Evolutionary conservation across 1,284 basidiomycete species (phyloP), one percentile per base, ranked within the genome.

Genomic region (Papiliotrema fonsecae): DNA sequence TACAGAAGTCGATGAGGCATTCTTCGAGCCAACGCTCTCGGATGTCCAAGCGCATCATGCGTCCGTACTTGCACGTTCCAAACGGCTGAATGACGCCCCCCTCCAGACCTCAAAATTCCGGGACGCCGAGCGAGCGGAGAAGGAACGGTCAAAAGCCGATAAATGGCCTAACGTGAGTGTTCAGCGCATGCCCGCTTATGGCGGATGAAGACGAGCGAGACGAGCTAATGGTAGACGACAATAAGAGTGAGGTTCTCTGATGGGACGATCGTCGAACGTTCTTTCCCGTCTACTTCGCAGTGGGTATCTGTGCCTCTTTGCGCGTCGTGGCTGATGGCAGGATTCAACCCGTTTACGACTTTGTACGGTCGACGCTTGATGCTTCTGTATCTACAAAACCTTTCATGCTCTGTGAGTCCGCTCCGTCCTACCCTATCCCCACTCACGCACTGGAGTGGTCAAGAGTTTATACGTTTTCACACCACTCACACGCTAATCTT

Each of bases 261-360:
- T 50, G 66, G 70, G 16, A 72, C 71, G 5, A 64, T 69, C 47
- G 65, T 73, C 9, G 69, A 73, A 50, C 65, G 60, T 39, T 47
- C 52, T 1, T 73, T 73, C 51, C 67, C 70, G 7, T 70, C 67
- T 18, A 49, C 60, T 9, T 60, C 58, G 16, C 61, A 64, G 70
- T 70, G 48, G 58, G 69, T 22, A 10, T 11, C 18, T 19, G 25
- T 26, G 21, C 14, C 7, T 11, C 39, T 14, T 13, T 41, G 18
- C 13, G 39, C 13, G 19, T 41, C 7, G 9, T 14, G 16, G 30
- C 34, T 35, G 34, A 35, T 35, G 4, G 34, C 45, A 73, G 69
- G 9, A 73, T 74, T 31, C 70, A 72, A 50, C 66, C 69, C 0
- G 69, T 74, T 1, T 74, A 74, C 50, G 63, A 60, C 3, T 74